Evolutionary conservation across 2,329 filamentous ascomycete species (phyloP).

Genomic region (Colletotrichum trifolii): DNA sequence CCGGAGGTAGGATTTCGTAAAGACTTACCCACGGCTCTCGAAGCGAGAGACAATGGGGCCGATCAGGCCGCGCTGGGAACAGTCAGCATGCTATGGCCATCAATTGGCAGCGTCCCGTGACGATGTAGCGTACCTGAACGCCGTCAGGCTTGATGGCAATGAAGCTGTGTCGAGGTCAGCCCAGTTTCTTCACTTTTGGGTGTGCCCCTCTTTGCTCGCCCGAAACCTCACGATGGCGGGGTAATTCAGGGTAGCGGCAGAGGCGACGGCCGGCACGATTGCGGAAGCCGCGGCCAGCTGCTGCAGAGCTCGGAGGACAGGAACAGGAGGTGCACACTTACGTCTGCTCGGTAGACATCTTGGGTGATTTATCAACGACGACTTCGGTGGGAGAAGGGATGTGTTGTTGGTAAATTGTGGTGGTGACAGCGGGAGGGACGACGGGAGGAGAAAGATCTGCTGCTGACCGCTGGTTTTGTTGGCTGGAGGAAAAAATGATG

Average conservation of each 20-base stretch:
- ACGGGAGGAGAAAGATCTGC: constrained; percentile 41
- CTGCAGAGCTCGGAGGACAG: neutral
- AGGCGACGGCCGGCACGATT: constrained; percentile 21
- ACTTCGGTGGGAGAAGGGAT: constrained; percentile 33
- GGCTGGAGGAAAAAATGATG: constrained; percentile 48
- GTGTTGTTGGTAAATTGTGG: constrained; percentile 40
- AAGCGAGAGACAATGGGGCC: constrained; percentile 98
- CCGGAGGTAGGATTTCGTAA: neutral
- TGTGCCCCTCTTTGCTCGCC: constrained; percentile 32
- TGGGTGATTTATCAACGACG: constrained; percentile 49
- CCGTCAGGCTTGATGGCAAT: constrained; percentile 99
- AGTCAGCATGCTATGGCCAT: constrained; percentile 25
- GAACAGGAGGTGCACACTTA: constrained; percentile 58
- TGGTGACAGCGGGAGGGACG: constrained; percentile 34
- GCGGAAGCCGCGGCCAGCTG: neutral
- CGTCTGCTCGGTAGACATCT: constrained; percentile 89
- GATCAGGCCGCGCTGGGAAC: constrained; percentile 87
- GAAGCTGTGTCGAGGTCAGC: constrained; percentile 72
- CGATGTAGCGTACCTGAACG: constrained; percentile 80
- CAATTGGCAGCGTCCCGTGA: constrained; percentile 23
- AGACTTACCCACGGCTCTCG: constrained; percentile 87
- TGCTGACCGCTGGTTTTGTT: constrained; percentile 38
- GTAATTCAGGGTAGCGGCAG: constrained; percentile 38
- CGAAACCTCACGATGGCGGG: constrained; percentile 45
- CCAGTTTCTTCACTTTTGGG: constrained; percentile 11